These are phyloP conservation scores for Thinopyrum elongatum DNA, from an alignment of 176 grass and related monocot genomes.

Conservation along the genomic window DNA sequence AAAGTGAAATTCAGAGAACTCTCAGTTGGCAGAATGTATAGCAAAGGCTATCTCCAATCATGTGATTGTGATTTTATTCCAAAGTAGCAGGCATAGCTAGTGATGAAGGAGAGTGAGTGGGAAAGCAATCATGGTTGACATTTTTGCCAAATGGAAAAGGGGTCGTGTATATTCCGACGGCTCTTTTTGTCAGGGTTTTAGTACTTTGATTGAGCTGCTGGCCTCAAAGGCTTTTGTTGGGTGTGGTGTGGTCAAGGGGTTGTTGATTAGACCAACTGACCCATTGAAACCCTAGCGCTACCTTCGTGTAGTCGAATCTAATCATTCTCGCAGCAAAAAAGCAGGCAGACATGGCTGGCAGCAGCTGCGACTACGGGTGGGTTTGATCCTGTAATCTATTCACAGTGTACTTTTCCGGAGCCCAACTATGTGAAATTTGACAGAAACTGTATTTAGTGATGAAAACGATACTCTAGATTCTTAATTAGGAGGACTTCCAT, in stretches of 20 bases:
- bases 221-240: background rate
- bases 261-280: conserved; percentile 19
- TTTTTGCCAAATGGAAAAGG: background rate
- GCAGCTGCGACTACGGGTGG: background rate
- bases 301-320: background rate
- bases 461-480: background rate
- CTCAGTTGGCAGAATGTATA: background rate
- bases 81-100: background rate
- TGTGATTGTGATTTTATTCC: no score
- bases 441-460: background rate
- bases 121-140: conserved; percentile 6
- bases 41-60: no score
- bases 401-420: background rate
- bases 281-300: background rate
- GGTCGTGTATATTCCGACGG: background rate
- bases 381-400: background rate
- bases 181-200: conserved; percentile 11
- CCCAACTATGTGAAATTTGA: background rate
- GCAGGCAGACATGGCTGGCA: background rate
- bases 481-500: background rate
- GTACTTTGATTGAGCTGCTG: conserved; percentile 5
- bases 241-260: background rate
- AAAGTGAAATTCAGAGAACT: background rate
- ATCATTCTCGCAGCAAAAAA: background rate
- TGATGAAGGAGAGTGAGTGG: background rate